These are phyloP conservation scores for Oligophagozyma castellii DNA, from an alignment of 1,139 yeast genomes.

Conservation along the genomic window DNA sequence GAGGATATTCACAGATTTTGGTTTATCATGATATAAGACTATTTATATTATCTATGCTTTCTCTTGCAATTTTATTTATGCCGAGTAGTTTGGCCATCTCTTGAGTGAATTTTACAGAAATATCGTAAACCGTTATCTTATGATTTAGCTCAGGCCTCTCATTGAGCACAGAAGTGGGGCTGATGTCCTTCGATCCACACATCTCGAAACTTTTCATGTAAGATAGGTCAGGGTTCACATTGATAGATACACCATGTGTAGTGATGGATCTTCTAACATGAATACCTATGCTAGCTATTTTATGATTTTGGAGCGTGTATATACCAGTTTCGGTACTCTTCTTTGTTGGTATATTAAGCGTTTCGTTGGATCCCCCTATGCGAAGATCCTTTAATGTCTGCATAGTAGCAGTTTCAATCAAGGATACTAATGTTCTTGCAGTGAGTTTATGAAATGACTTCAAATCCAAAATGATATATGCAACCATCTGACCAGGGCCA, in stretches of 20 bases:
- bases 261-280: constrained; percentile 77
- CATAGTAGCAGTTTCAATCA: constrained; percentile 52
- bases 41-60: constrained; percentile 10
- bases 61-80: constrained; percentile 32
- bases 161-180: constrained; percentile 36
- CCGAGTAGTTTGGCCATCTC: constrained; percentile 38
- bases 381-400: constrained; percentile 31
- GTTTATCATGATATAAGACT: too few species aligned
- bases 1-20: too few species aligned
- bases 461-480: constrained; percentile 71
- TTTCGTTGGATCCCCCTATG: constrained; percentile 6
- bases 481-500: constrained; percentile 88
- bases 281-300: constrained; percentile 84
- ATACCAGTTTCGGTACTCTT: constrained; percentile 73
- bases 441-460: constrained; percentile 44
- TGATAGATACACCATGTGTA: constrained; percentile 80
- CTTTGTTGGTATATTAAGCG: constrained; percentile 33
- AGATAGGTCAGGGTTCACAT: constrained; percentile 58
- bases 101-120: constrained; percentile 38
- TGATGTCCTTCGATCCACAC: constrained; percentile 67
- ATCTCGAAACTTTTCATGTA: constrained; percentile 61
- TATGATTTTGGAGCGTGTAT: constrained; percentile 51
- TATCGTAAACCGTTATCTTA: constrained; percentile 26
- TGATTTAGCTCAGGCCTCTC: constrained; percentile 12
- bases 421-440: constrained; percentile 63